Base-by-base conservation (phyloP, 768 basidiomycete genomes). In the Phaeotremella fagi region DNA sequence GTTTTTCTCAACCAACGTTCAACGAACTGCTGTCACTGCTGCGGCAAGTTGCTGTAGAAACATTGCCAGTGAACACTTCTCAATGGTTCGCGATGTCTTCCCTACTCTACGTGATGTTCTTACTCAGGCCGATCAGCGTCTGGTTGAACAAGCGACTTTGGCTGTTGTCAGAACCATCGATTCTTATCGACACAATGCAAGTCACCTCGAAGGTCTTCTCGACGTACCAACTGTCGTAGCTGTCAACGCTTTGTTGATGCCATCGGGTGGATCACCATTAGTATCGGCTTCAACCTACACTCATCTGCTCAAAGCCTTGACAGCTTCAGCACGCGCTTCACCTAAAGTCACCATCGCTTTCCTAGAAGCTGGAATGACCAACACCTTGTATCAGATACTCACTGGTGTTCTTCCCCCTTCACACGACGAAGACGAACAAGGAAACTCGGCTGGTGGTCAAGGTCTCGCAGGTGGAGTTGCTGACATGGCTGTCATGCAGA, bases 401-500 rank as follows among this genome's bases (percentile, higher is more conserved):
- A 97, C 92, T 0, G 95, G 95, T 18, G 90, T 97, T 22, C 72
- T 94, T 1, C 90, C 94, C 5, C 83, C 90, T 1, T 69, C 81
- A 2, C 76, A 78, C 27, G 76, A 78, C 35, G 75, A 70, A 26
- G 80, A 75, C 44, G 76, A 78, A 24, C 69, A 72, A 57, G 77
- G 63, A 12, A 68, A 80, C 41, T 83, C 81, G 0, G 73, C 60
- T 5, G 79, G 78, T 24, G 85, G 86, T 0, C 88, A 90, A 73
- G 88, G 88, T 11, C 76, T 91, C 1, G 87, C 88, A 25, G 89
- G 88, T 41, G 88, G 90, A 25, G 76, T 92, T 3, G 90, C 89
- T 16, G 92, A 97, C 70, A 91, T 98, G 89, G 86, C 90, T 5
- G 90, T 99, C 24, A 89, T 97, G 85, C 89, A 98, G 76, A 98